Conservation (phyloP, 2,329 filamentous ascomycete genomes). For the Hypoxylon sp. region DNA sequence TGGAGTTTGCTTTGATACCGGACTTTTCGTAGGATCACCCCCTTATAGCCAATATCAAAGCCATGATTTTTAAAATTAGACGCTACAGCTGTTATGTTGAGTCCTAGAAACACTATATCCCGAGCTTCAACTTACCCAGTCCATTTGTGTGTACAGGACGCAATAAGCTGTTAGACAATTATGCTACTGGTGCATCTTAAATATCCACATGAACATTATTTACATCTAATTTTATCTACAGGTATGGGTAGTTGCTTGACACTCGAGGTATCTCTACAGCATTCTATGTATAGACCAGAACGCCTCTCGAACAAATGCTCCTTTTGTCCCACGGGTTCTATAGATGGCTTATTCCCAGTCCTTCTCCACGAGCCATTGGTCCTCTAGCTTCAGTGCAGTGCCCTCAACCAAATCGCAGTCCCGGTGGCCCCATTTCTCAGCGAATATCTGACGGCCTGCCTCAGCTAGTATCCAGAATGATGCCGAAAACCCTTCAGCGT, state of each 20-base stretch:
- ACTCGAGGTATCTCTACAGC: conserved; percentile 12
- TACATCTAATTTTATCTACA: not conserved
- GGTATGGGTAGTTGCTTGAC: not conserved
- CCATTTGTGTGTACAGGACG: not conserved
- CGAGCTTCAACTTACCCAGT: not conserved
- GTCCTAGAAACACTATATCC: not conserved
- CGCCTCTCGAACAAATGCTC: not conserved
- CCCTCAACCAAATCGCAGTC: conserved; percentile 49
- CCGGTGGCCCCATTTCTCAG: conserved; percentile 53
- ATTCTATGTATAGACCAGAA: not conserved
- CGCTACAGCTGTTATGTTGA: not conserved
- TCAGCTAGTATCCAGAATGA: conserved; percentile 63
- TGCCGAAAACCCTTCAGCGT: conserved; percentile 61
- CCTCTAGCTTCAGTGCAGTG: conserved; percentile 50
- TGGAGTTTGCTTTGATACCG: not conserved
- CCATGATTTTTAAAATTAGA: too few species aligned
- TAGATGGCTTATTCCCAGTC: conserved; percentile 45
- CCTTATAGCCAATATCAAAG: not conserved
- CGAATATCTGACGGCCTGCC: conserved; percentile 59
- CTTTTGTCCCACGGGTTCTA: not conserved
- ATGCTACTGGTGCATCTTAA: not conserved
- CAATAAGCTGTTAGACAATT: not conserved
- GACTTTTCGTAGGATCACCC: not conserved
- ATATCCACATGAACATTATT: not conserved
- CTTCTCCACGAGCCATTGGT: conserved; percentile 53